Base-by-base conservation (phyloP, 2,329 filamentous ascomycete genomes). In the Didymosphaeria variabile region DNA sequence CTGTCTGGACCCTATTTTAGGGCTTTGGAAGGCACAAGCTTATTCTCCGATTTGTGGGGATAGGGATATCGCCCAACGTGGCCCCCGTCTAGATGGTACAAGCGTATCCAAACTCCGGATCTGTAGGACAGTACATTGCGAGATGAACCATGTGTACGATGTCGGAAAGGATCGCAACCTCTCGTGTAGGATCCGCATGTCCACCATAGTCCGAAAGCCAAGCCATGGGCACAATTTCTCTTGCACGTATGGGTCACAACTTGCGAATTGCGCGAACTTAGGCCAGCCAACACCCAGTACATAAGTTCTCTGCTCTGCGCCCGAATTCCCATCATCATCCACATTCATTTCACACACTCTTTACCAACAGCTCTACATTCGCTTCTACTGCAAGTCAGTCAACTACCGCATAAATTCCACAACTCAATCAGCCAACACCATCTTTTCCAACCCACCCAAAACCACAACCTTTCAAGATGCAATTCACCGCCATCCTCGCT, bases 301-400 rank as follows among this genome's bases (percentile, higher is more conserved):
- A 10, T 23, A 46, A 46, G 6, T n/a, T 13, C 2, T 26, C 44
- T 1, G 12, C 12, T 46, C 19, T 23, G 6, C 23, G 5, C 23
- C 44, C 23, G 5, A 46, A 2, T 46, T 21, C 23, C n/a, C 8
- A n/a, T 36, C 44, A 46, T 8, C 19, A 23, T 46, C 19, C 44
- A 46, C 44, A 46, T 46, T 46, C 44, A 23, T 13, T 46, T 23
- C 44, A 23, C 44, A 46, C 44, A 23, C 19, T 46, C 44, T 46
- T 46, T 46, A 8, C n/a, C 44, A 23, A 46, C 19, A 46, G 23
- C 13, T 46, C 23, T 13, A 13, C n/a, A 46, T 46, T 46, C 44
- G 19, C 44, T 46, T 46, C 19, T 23, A 3, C 15, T 36, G 34
- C 34, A 29, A 29, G 40, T 19, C 40, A n/a, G 40, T 44, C 40